These are phyloP conservation scores for Coprinopsis cinerea DNA, from an alignment of 768 basidiomycete genomes.

Conservation along the genomic window DNA sequence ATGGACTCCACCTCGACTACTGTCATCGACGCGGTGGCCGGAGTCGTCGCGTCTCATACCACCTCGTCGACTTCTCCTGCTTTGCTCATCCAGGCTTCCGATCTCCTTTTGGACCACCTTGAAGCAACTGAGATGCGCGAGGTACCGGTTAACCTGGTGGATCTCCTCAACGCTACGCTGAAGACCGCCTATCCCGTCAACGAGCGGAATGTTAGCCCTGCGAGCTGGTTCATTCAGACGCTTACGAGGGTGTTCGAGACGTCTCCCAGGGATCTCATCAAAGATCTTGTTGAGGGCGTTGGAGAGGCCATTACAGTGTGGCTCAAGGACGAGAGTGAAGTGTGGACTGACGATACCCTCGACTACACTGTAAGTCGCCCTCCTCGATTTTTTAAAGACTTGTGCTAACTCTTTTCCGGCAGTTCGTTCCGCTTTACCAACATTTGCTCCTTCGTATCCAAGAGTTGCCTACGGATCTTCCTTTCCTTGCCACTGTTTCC, in stretches of 20 bases:
- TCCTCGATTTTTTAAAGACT: background rate
- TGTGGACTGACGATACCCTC: slow-evolving; percentile 50
- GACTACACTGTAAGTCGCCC: slow-evolving; percentile 45
- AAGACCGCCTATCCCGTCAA: slow-evolving; percentile 62
- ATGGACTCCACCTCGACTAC: slow-evolving; percentile 34
- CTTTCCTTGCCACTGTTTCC: slow-evolving; percentile 41
- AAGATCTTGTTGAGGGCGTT: slow-evolving; percentile 39
- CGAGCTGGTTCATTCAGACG: slow-evolving; percentile 58
- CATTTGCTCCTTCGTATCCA: slow-evolving; percentile 48
- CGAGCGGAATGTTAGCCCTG: slow-evolving; percentile 43
- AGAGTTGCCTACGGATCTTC: slow-evolving; percentile 32
- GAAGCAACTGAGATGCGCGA: slow-evolving; percentile 45
- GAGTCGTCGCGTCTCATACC: slow-evolving; percentile 35
- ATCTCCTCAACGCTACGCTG: slow-evolving; percentile 57
- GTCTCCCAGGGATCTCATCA: slow-evolving; percentile 44
- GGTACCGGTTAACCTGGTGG: slow-evolving; percentile 48
- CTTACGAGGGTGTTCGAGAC: slow-evolving; percentile 48
- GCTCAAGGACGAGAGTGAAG: slow-evolving; percentile 53
- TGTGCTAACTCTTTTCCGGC: slow-evolving; percentile 1
- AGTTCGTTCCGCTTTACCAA: slow-evolving; percentile 65
- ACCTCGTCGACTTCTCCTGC: slow-evolving; percentile 29
- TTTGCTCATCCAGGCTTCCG: slow-evolving; percentile 41
- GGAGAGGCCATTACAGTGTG: slow-evolving; percentile 55
- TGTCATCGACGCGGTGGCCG: slow-evolving; percentile 55
- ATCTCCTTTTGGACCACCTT: slow-evolving; percentile 52